Conservation (phyloP, 176 grass and related monocot species). For the Oryza meridionalis region DNA sequence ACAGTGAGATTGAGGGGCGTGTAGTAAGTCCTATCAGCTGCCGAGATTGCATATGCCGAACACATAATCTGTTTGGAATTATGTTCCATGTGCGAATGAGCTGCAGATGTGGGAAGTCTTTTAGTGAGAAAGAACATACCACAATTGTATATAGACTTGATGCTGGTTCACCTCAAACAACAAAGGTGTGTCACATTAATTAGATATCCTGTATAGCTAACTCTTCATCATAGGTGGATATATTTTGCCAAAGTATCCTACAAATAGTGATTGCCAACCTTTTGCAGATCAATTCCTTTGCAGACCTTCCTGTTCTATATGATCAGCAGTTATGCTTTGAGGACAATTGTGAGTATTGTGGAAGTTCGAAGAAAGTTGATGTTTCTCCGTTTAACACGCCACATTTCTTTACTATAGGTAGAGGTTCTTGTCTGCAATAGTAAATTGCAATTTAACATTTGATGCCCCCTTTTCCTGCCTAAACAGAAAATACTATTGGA, state of each 20-base stretch:
- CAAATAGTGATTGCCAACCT: constrained; percentile 4
- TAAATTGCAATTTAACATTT: too few relatives aligned
- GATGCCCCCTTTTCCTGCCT: too few relatives aligned
- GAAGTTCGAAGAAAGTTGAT: constrained; percentile 10
- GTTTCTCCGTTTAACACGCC: constrained; percentile 13
- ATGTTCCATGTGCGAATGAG: constrained; percentile 17
- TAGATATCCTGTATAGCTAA: background rate
- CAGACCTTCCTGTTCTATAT: constrained; percentile 2
- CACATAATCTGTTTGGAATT: constrained; percentile 34
- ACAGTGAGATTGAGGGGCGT: too few relatives aligned
- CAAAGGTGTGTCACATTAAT: constrained; percentile 15
- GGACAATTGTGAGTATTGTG: constrained; percentile 8
- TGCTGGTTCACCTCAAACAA: constrained; percentile 31
- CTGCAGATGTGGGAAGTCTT: constrained; percentile 16
- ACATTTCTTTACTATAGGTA: too few relatives aligned
- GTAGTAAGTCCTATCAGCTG: background rate
- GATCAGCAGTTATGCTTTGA: constrained; percentile 10
- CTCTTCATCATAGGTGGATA: background rate
- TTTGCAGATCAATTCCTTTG: constrained; percentile 40
- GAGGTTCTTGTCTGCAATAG: too few relatives aligned
- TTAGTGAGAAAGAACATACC: constrained; percentile 8
- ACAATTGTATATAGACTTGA: constrained; percentile 25
- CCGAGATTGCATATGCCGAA: constrained; percentile 26
- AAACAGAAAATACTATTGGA: too few relatives aligned
- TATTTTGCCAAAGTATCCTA: background rate